phyloP scores from a whole-genome alignment of 768 basidiomycete genomes.

The Trametes cubensis region DNA sequence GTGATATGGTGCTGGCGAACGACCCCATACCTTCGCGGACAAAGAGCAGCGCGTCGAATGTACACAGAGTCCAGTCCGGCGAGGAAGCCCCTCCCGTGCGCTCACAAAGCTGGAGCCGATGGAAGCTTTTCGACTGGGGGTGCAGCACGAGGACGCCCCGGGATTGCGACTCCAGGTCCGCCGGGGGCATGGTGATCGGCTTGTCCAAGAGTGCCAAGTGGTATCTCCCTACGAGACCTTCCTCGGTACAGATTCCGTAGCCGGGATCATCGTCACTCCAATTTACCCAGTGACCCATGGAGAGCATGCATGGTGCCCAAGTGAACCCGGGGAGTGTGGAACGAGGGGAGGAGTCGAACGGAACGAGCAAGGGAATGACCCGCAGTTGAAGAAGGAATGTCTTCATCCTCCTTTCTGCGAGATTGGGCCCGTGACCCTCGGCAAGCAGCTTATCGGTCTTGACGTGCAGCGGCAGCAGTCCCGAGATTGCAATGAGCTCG shows the following conservation, averaged over 20 bases:
- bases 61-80: no score
- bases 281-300: not conserved
- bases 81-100: no score
- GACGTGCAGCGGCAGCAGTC: constrained; percentile 3
- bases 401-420: constrained; percentile 11
- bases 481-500: constrained; percentile 14
- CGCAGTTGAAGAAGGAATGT: constrained; percentile 7
- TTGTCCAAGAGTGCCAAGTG: no score
- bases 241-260: not conserved
- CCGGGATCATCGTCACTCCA: not conserved
- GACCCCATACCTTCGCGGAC: no score
- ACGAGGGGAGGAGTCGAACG: not conserved
- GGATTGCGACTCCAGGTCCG: no score
- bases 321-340: not conserved
- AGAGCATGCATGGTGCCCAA: not conserved
- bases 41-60: no score
- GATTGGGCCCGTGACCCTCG: constrained; percentile 1
- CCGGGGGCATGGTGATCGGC: no score
- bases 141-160: no score
- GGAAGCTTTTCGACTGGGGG: no score
- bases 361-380: not conserved
- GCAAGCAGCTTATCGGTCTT: constrained; percentile 1
- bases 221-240: not conserved
- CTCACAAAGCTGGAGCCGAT: no score
- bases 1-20: no score